Evolutionary conservation across 768 basidiomycete genomes (phyloP).

Genomic region (Boletus rubescentipes): DNA sequence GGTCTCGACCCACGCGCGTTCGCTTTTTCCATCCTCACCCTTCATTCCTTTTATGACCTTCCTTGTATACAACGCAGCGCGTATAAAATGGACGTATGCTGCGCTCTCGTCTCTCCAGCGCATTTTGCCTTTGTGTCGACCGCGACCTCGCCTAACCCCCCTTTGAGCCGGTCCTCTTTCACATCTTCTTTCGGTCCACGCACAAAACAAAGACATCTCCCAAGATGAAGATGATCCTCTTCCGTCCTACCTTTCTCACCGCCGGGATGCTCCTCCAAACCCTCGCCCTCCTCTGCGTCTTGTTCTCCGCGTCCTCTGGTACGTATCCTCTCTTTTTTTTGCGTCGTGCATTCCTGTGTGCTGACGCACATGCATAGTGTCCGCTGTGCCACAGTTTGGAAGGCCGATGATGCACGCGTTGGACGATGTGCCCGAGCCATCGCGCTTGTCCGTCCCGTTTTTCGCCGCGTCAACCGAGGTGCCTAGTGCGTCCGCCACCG

Average conservation of each 20-base stretch:
- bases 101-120: neutral
- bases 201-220: neutral
- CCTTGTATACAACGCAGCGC: slow-evolving; percentile 9
- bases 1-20: neutral
- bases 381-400: slow-evolving; percentile 23
- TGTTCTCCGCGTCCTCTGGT: slow-evolving; percentile 13
- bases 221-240: slow-evolving; percentile 24
- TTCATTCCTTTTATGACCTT: slow-evolving; percentile 17
- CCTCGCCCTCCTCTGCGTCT: slow-evolving; percentile 7
- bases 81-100: slow-evolving; percentile 8
- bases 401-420: slow-evolving; percentile 10
- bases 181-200: neutral
- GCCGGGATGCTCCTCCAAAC: slow-evolving; percentile 4
- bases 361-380: slow-evolving; percentile 7
- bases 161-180: slow-evolving; percentile 17
- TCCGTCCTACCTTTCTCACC: slow-evolving; percentile 20
- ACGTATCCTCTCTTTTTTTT: neutral
- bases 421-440: neutral
- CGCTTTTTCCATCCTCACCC: neutral
- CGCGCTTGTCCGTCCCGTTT: neutral
- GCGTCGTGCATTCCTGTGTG: too few species aligned
- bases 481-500: too few species aligned
- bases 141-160: slow-evolving; percentile 5
- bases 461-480: neutral
- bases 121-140: neutral